Conservation (phyloP, 2,329 filamentous ascomycete species). For the Pseudogymnoascus sp. region DNA sequence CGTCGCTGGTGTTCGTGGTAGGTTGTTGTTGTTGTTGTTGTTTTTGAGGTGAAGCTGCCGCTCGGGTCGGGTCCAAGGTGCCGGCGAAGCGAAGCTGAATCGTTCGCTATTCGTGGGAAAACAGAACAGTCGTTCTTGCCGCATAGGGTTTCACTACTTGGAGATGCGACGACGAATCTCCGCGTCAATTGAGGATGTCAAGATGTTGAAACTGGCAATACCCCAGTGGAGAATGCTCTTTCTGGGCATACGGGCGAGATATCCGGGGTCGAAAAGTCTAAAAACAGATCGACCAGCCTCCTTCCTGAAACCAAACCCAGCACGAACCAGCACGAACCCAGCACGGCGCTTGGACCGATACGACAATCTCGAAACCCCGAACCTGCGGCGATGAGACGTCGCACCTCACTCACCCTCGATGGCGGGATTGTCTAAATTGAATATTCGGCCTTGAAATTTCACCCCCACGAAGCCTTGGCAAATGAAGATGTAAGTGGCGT, state of each 20-base stretch:
- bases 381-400: slow-evolving; percentile 1
- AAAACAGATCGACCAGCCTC: background rate
- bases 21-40: background rate
- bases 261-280: background rate
- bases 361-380: background rate
- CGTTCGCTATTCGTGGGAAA: slow-evolving; percentile 5
- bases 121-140: background rate
- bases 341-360: background rate
- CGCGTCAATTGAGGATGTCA: background rate
- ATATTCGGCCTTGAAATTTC: background rate
- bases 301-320: background rate
- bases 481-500: background rate
- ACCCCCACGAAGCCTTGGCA: background rate
- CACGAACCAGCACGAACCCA: background rate
- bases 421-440: background rate
- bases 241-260: background rate
- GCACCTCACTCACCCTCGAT: slow-evolving; percentile 3
- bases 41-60: background rate
- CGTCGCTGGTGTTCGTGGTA: background rate
- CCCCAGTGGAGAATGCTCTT: background rate
- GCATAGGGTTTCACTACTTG: background rate
- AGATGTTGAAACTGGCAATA: background rate
- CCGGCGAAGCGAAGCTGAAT: background rate
- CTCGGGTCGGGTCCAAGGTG: background rate
- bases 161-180: slow-evolving; percentile 3